Base-by-base conservation (phyloP, 140 eudicot genomes). In the Bidens hawaiensis region DNA sequence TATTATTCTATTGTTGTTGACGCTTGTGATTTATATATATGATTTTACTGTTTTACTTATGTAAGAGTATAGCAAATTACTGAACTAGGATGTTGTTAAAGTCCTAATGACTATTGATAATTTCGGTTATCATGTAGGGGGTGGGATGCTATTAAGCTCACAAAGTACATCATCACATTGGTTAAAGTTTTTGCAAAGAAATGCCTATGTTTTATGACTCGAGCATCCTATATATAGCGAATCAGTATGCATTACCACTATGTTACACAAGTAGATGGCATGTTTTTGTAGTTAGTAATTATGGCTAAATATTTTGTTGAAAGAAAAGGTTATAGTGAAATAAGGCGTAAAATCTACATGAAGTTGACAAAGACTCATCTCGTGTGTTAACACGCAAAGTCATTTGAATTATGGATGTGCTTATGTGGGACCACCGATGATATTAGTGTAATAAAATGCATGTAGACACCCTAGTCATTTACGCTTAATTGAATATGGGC, bases 311-410 rank as follows among this genome's bases (percentile, higher is more conserved):
- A 49, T 1, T 36, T 30, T 13, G 19, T 53, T 45, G 22, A 43
- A 64, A 24, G n/a, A 55, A 26, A 17, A 34, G 10, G 0, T n/a
- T 34, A 34, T 1, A 1, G 65, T 38, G 55, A 61, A 38, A 36
- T 61, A 41, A 24, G 47, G 21, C 42, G 50, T 24, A 33, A 31
- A 62, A 19, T 71, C 51, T 41, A 45, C 22, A 54, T 15, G 13
- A 55, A 33, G 36, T 33, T 3, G 4, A 41, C 11, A 43, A 43
- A 61, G 64, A 38, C 51, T 28, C 55, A 0, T 26, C 14, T 52
- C 9, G 56, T 53, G 14, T 34, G n/a, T 46, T 64, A 56, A 46
- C 67, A 72, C 77, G 41, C 72, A 30, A 72, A 4, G 61, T 55
- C 12, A 16, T 30, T 65, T 73, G 53, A 42, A 47, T 33, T 12